These are phyloP conservation scores for Corymbia citriodora DNA, from an alignment of 441 rosid species.

Conservation along the genomic window DNA sequence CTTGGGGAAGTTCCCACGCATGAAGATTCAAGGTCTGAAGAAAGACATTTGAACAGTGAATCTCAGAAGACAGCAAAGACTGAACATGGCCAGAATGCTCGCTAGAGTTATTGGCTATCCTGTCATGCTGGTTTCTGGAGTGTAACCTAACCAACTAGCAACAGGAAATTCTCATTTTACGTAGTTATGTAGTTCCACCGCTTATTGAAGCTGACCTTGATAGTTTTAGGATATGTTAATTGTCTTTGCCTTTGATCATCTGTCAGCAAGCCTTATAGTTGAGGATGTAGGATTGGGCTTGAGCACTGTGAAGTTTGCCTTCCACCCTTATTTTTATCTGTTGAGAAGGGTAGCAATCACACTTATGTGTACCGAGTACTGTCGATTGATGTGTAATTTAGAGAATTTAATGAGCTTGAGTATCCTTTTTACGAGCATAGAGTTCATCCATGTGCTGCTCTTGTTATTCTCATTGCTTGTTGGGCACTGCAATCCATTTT, in stretches of 20 bases:
- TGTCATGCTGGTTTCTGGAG: slow-evolving; percentile 13
- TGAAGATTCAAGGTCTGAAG: slow-evolving; percentile 45
- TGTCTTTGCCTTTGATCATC: slow-evolving; percentile 19
- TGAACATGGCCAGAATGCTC: slow-evolving; percentile 38
- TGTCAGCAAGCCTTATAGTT: slow-evolving; percentile 15
- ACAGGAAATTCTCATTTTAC: slow-evolving; percentile 33
- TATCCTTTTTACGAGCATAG: not conserved
- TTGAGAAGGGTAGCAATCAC: slow-evolving; percentile 31
- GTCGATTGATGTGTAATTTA: slow-evolving; percentile 18
- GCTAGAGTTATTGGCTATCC: slow-evolving; percentile 24
- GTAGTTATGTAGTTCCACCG: slow-evolving; percentile 36
- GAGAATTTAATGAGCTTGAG: not conserved
- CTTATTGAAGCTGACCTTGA: slow-evolving; percentile 33
- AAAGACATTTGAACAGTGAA: slow-evolving; percentile 37
- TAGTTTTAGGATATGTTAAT: slow-evolving; percentile 35
- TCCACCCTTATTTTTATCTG: slow-evolving; percentile 17
- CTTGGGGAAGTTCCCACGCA: slow-evolving; percentile 46
- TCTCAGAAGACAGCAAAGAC: slow-evolving; percentile 38
- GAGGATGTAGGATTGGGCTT: slow-evolving; percentile 21
- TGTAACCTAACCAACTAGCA: slow-evolving; percentile 53
- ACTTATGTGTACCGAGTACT: slow-evolving; percentile 19
- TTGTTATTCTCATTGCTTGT: not conserved
- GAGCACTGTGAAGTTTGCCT: slow-evolving; percentile 24
- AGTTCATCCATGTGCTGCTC: not conserved
- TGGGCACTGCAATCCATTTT: not conserved